Conservation (phyloP, 2,329 filamentous ascomycete genomes). For the Mycosphaerella arachidis region DNA sequence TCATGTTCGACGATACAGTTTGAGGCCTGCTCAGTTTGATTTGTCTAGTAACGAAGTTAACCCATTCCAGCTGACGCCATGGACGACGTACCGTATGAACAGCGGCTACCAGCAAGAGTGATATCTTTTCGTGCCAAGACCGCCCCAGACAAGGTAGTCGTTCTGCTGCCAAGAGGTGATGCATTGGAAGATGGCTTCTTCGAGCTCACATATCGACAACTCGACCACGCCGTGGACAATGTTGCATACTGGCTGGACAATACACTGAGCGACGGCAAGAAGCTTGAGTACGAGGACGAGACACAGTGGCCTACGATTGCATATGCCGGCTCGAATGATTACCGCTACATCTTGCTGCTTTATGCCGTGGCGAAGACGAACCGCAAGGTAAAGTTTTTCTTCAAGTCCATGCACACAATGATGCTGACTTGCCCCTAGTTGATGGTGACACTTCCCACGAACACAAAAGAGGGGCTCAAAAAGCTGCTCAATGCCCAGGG, state of each 20-base stretch:
- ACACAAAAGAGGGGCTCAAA: slow-evolving; percentile 11
- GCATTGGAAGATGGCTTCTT: slow-evolving; percentile 12
- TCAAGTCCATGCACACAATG: too few relatives aligned
- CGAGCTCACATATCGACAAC: slow-evolving; percentile 9
- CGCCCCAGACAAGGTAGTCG: slow-evolving; percentile 5
- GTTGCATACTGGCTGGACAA: slow-evolving; percentile 18
- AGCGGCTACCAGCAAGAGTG: not conserved
- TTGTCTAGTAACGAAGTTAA: too few relatives aligned
- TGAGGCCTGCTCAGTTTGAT: too few relatives aligned
- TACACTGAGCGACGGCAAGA: slow-evolving; percentile 1
- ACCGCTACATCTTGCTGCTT: slow-evolving; percentile 11
- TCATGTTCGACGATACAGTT: too few relatives aligned
- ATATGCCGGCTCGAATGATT: slow-evolving; percentile 17
- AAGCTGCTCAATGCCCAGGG: slow-evolving; percentile 9
- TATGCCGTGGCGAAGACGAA: slow-evolving; percentile 10
- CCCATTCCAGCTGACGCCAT: not conserved
- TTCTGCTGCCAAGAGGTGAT: slow-evolving; percentile 7
- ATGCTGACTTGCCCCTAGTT: not conserved
- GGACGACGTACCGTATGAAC: not conserved
- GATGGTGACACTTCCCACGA: slow-evolving; percentile 9
- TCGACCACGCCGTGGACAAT: slow-evolving; percentile 11
- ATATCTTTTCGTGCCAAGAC: slow-evolving; percentile 4
- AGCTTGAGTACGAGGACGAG: not conserved
- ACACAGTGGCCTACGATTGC: slow-evolving; percentile 6
- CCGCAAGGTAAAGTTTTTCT: too few relatives aligned